Evolutionary conservation across 73 alveolate species (phyloP), one percentile per base, ranked within the genome.

Genomic region (Breviolum minutum): DNA sequence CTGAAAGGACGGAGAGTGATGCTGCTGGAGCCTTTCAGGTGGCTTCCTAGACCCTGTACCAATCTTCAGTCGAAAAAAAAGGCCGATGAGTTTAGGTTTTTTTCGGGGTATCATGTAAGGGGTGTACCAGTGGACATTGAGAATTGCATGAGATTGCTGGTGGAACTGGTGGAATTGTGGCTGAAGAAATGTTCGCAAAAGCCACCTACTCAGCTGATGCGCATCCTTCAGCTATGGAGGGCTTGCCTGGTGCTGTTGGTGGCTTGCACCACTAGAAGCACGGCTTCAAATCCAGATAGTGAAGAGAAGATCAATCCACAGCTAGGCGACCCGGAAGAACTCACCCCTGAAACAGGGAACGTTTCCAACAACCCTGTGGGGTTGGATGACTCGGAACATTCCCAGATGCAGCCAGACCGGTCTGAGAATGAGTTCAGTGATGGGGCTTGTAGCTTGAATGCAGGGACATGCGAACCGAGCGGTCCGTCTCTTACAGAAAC

Each of bases 171-270:
- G 90, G 62, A 81, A 69, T 81, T 48, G 30, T 24, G 92, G 73
- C 61, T 62, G 73, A 26, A 61, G 16, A 61, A 77, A 22, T 19
- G 73, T 62, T 1, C 64, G 30, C 76, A 83, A 14, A 8, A 61
- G 61, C 76, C 27, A 19, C 12, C 22, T 66, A 17, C 74, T 22
- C 24, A 9, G 22, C 92, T 61, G 24, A 83, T 83, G 92, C 76
- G 22, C 92, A 83, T 61, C n/a, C 77, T 68, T 60, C 7, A 10
- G 76, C 92, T 74, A 83, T 83, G 92, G 92, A 83, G n/a, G 54
- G 92, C 76, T 61, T 83, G 92, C 62, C 76, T 61, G 92, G 62
- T 83, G 61, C 73, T 61, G 27, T 12, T 60, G 73, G n/a, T 61
- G 76, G 20, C 22, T 7, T 54, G 24, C 8, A 70, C 90, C 14